Conservation (phyloP, 129 eudicot genomes). For the Apium graveolens region DNA sequence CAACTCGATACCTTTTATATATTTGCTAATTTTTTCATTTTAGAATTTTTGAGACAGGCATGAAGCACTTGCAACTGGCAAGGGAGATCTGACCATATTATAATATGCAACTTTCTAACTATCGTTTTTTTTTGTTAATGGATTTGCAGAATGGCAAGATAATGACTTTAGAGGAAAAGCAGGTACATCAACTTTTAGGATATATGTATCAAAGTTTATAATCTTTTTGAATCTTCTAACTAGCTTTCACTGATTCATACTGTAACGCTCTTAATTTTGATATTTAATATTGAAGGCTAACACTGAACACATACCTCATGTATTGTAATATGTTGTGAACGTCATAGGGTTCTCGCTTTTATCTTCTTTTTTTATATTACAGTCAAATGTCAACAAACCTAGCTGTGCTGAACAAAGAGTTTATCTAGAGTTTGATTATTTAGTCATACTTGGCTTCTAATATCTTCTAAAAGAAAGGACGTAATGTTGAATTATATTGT, state of each 20-base stretch:
- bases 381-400: not conserved
- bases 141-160: slow-evolving; percentile 74
- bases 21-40: not conserved
- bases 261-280: not conserved
- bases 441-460: not conserved
- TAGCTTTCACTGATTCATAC: not conserved
- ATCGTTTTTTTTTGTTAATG: not conserved
- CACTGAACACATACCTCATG: not conserved
- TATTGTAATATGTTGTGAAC: not conserved
- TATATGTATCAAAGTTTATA: not conserved
- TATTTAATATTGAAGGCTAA: not conserved
- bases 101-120: not conserved
- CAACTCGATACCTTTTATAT: not conserved
- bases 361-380: not conserved
- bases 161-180: slow-evolving; percentile 60
- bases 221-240: not conserved
- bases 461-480: not conserved
- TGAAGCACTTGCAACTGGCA: not conserved
- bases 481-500: not conserved
- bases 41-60: not conserved
- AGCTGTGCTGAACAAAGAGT: not conserved
- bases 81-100: not conserved
- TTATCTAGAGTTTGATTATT: not conserved
- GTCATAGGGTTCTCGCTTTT: not conserved
- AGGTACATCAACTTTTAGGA: slow-evolving; percentile 35